A percentile compares a stretch with the other conserved stretches of the same genome.
Conservation (phyloP, 169 alveolate species). For the Miamiensis avidus region DNA sequence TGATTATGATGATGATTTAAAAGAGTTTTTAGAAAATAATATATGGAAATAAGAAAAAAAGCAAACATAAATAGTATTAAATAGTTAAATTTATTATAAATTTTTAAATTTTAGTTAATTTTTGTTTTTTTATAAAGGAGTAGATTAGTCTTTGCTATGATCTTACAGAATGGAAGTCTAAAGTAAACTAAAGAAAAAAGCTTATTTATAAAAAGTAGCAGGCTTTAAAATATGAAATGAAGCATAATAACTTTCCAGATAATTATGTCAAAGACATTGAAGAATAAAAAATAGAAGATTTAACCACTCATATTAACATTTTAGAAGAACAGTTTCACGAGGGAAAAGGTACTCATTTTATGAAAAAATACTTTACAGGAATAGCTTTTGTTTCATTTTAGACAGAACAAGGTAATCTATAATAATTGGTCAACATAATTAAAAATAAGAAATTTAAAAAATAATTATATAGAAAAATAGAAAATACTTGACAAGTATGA, state of each 20-base stretch:
- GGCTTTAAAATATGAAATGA: not conserved
- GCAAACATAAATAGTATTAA: no score
- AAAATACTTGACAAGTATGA: not conserved
- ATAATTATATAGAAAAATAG: not conserved
- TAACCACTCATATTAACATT: not conserved
- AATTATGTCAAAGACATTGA: not conserved
- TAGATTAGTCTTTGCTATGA: conserved; percentile 26
- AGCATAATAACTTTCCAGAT: conserved; percentile 16
- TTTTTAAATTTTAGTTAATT: not conserved
- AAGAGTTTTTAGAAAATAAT: conserved; percentile 9
- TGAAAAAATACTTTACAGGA: conserved; percentile 25
- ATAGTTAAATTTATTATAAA: no score
- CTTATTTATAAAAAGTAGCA: conserved; percentile 22
- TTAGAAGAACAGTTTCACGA: conserved; percentile 19
- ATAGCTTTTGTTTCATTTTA: conserved; percentile 26
- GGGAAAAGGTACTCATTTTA: conserved; percentile 28
- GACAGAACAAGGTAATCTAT: conserved; percentile 30
- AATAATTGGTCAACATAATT: no score
- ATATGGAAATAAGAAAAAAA: conserved; percentile 5
- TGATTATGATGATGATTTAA: conserved; percentile 39
- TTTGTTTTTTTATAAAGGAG: conserved; percentile 5
- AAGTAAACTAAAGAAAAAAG: not conserved
- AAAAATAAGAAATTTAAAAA: not conserved
- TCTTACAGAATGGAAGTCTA: not conserved
- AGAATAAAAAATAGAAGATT: conserved; percentile 19